These are phyloP conservation scores for Candida insectalens DNA, from an alignment of 805 yeast species.

Conservation along the genomic window DNA sequence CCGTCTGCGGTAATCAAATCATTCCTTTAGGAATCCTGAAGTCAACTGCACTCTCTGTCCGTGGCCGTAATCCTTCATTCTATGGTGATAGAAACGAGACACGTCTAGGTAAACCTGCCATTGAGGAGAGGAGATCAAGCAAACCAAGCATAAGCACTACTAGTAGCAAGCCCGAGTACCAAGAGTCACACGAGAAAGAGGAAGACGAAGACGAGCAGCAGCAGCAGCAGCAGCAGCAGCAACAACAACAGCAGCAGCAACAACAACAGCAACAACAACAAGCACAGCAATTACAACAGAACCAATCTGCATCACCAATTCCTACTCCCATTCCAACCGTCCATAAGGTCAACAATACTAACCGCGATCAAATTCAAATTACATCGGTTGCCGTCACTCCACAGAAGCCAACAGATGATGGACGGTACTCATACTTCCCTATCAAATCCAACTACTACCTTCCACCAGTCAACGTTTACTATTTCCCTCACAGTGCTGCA, in stretches of 20 bases:
- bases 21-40: conserved; percentile 7
- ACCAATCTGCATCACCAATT: no score
- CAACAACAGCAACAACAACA: background rate
- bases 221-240: background rate
- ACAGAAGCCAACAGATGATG: background rate
- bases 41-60: conserved; percentile 40
- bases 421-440: conserved; percentile 33
- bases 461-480: conserved; percentile 39
- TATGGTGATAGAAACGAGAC: conserved; percentile 44
- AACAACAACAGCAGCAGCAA: background rate
- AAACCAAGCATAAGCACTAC: background rate
- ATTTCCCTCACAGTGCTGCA: conserved; percentile 40
- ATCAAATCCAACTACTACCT: conserved; percentile 36
- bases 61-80: conserved; percentile 57
- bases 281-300: background rate
- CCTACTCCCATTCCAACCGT: no score
- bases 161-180: no score
- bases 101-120: conserved; percentile 19
- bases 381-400: background rate
- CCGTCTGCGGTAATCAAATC: conserved; percentile 1
- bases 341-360: background rate
- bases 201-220: no score
- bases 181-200: no score
- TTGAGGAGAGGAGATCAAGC: background rate
- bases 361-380: background rate